Evolutionary conservation across 345 rosid genomes (phyloP).

Genomic region (Pseudoturritis turrita): DNA sequence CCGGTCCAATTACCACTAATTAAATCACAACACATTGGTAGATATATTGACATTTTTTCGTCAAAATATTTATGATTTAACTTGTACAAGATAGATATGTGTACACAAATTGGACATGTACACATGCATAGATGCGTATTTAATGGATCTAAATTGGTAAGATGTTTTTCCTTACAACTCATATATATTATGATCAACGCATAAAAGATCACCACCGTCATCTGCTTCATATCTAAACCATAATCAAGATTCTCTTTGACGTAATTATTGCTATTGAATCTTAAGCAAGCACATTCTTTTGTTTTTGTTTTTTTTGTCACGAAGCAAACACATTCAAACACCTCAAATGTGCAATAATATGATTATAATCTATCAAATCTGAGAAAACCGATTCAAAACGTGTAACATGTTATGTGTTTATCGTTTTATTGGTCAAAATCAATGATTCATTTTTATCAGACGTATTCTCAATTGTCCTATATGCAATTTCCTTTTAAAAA

Average conservation of each 20-base stretch:
- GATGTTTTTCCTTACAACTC: conserved; percentile 1
- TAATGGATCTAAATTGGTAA: conserved; percentile 14
- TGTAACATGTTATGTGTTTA: not conserved
- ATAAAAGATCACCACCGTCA: not conserved
- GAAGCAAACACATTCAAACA: too few species aligned
- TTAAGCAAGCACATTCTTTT: not conserved
- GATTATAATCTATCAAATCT: too few species aligned
- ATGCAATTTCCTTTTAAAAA: too few species aligned
- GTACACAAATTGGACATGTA: conserved; percentile 3
- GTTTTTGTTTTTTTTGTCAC: too few species aligned
- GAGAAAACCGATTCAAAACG: not conserved
- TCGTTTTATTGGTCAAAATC: not conserved
- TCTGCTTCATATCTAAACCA: not conserved
- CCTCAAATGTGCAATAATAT: not conserved
- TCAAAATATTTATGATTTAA: not conserved
- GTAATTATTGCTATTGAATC: not conserved
- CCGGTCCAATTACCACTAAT: too few species aligned
- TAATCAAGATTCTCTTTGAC: not conserved
- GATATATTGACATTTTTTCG: too few species aligned
- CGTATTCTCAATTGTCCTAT: not conserved
- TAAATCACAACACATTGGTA: too few species aligned
- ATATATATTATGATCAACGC: not conserved
- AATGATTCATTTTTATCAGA: not conserved
- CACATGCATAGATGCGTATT: conserved; percentile 17
- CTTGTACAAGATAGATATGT: not conserved